Evolutionary conservation across 1,284 basidiomycete genomes (phyloP).

Genomic region (Sporisorium sorghi): DNA sequence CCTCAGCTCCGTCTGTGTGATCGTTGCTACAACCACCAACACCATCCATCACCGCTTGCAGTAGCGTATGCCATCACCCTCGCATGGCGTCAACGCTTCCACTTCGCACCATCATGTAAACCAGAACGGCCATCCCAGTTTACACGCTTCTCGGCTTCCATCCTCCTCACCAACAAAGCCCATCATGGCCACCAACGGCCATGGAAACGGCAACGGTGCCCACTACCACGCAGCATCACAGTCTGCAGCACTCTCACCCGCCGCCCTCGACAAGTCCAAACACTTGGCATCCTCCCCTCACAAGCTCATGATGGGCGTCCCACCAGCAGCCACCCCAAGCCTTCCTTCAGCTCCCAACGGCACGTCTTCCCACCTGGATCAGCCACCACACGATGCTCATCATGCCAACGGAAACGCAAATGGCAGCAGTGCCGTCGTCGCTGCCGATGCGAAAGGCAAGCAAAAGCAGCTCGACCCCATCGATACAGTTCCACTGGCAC

Average conservation of each 20-base stretch:
- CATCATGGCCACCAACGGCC: slow-evolving; percentile 27
- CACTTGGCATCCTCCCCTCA: slow-evolving; percentile 28
- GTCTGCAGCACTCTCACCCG: slow-evolving; percentile 1
- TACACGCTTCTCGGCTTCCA: slow-evolving; percentile 8
- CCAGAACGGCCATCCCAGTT: slow-evolving; percentile 11
- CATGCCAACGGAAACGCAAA: slow-evolving; percentile 1
- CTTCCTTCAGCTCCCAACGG: slow-evolving; percentile 8
- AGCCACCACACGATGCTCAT: background rate
- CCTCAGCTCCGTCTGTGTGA: background rate
- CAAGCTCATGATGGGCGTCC: slow-evolving; percentile 51
- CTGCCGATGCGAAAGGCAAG: slow-evolving; percentile 30
- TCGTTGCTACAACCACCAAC: background rate
- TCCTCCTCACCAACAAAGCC: slow-evolving; percentile 5
- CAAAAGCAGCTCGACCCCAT: slow-evolving; percentile 34
- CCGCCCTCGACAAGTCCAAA: slow-evolving; percentile 17
- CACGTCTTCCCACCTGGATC: background rate
- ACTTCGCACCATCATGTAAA: slow-evolving; percentile 34
- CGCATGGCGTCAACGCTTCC: slow-evolving; percentile 24
- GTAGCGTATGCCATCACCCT: slow-evolving; percentile 40
- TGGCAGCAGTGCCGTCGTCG: background rate
- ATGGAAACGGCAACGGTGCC: slow-evolving; percentile 19
- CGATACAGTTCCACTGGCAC: slow-evolving; percentile 39
- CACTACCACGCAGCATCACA: slow-evolving; percentile 14
- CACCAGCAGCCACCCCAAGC: slow-evolving; percentile 42
- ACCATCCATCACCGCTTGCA: background rate